phyloP scores from a whole-genome alignment of 257 asterid species.

The Nicotiana obtusifolia region DNA sequence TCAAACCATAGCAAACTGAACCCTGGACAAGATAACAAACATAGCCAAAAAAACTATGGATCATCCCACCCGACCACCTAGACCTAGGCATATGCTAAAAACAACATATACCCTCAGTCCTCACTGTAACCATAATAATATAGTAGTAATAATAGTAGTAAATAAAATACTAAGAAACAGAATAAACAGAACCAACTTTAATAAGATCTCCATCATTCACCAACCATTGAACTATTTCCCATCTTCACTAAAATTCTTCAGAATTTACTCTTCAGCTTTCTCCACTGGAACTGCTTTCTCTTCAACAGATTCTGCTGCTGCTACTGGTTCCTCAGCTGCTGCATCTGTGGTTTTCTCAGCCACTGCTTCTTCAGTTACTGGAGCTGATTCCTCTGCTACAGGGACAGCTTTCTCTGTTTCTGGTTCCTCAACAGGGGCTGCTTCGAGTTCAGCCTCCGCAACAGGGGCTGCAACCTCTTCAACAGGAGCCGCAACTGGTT shows the following conservation, averaged over 20 bases:
- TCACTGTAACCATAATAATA: not conserved
- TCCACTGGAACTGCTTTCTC: not conserved
- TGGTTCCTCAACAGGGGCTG: not conserved
- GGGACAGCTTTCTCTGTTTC: not conserved
- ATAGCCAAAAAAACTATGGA: not conserved
- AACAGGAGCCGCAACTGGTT: not conserved
- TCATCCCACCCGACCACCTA: constrained; percentile 9
- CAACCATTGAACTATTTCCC: not conserved
- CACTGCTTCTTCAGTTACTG: not conserved
- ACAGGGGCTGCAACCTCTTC: not conserved
- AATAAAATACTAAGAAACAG: not conserved
- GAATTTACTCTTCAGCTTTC: constrained; percentile 11
- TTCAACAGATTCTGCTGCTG: not conserved
- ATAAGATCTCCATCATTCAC: not conserved
- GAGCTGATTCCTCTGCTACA: not conserved
- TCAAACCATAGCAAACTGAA: constrained; percentile 10
- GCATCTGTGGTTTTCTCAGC: not conserved
- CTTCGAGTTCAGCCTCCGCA: not conserved
- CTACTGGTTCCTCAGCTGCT: not conserved
- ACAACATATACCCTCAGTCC: not conserved
- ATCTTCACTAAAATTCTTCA: not conserved
- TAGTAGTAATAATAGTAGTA: not conserved
- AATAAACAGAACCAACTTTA: constrained; percentile 4
- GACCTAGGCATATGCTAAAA: not conserved
- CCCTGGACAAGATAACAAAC: constrained; percentile 3